Base-by-base conservation (phyloP, 257 asterid species). In the Plantago elongata region DNA sequence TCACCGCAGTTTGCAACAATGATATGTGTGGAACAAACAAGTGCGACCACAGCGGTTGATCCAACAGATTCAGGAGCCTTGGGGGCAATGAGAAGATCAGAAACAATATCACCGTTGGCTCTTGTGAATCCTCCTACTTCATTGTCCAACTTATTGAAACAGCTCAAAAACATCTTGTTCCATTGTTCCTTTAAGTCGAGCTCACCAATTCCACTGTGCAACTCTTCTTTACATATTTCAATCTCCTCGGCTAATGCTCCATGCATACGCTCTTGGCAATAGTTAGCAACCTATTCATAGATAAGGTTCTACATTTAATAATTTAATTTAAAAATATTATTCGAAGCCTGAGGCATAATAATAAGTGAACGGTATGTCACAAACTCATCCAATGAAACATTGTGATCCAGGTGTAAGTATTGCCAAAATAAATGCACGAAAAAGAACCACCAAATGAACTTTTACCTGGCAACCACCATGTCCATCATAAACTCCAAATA, bases 1-100 rank as follows among this genome's bases (percentile, higher is more conserved):
- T 90, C 98, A 5, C 98, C 98, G 65, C 96, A 88, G 61, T 90
- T 90, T 0, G 95, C 96, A 45, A 90, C 98, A 17, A 90, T 81
- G 60, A 90, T 82, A 62, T 83, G 94, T 5, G 83, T 77, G 3
- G 91, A 59, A 57, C 84, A 76, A 70, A 90, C 82, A 61, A 90
- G 57, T 9, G 85, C 91, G 47, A 85, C 96, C 67, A 86, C 89
- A 59, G 96, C 98, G 0, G 98, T 90, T 49, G 98, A 88, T 68
- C 98, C 98, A 67, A 85, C 95, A 7, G 98, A 83, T 52, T 84
- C 95, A 1, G 95, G 96, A 63, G 98, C 89, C n/a, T 81, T 34
- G 9, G 86, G 80, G 38, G 34, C 57, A 63, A 62, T 29, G 29
- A 29, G 60, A 37, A 54, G 71, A 54, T 38, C 60, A 15, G 74